phyloP scores from a whole-genome alignment of 176 grass and related monocot genomes.

The Avena atlantica region DNA sequence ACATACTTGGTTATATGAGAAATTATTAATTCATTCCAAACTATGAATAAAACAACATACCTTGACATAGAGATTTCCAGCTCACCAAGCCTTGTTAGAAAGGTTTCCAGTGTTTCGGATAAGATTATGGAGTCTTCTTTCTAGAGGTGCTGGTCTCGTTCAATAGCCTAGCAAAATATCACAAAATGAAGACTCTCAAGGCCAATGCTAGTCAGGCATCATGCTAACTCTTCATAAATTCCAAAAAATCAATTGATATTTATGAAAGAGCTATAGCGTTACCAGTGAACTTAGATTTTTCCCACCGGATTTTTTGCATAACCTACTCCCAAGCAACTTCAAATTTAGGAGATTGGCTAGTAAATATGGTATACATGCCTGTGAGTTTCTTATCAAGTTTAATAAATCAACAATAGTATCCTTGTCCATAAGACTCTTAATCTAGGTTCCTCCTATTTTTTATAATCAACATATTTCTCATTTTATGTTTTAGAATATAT shows the following conservation, averaged over 20 bases:
- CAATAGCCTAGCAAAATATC: constrained; percentile 36
- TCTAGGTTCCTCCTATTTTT: too few species aligned
- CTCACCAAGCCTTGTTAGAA: constrained; percentile 16
- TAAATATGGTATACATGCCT: not conserved
- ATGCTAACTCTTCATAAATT: not conserved
- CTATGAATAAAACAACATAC: not conserved
- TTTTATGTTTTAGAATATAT: too few species aligned
- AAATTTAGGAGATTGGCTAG: too few species aligned
- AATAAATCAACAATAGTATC: too few species aligned
- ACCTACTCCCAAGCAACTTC: not conserved
- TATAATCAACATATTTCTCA: too few species aligned
- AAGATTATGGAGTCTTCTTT: constrained; percentile 30
- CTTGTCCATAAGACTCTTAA: too few species aligned
- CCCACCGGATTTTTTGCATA: not conserved
- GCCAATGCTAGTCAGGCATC: constrained; percentile 3
- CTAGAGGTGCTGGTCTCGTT: constrained; percentile 28
- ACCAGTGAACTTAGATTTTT: not conserved
- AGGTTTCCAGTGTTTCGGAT: constrained; percentile 38
- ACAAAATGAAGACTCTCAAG: constrained; percentile 13
- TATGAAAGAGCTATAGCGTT: constrained; percentile 16
- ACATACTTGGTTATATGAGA: too few species aligned
- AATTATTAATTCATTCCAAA: too few species aligned
- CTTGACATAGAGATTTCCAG: constrained; percentile 43
- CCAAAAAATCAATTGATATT: not conserved
- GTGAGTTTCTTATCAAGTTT: too few species aligned